Evolutionary conservation across 257 asterid genomes (phyloP), one percentile per base, ranked within the genome.

Genomic region (Salvia hispanica): DNA sequence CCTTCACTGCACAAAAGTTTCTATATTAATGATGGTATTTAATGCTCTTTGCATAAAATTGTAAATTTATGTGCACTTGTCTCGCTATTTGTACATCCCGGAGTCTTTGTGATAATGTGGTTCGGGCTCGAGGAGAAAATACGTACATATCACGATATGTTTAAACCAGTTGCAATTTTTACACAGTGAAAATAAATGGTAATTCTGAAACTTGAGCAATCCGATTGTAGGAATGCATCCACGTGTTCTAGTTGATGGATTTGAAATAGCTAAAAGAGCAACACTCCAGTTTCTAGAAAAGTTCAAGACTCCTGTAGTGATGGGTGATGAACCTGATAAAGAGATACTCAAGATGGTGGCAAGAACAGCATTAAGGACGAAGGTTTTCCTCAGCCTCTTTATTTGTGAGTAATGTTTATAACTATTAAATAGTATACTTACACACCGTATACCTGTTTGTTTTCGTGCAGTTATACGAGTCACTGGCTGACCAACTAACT

Each of bases 311-410:
- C 86, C 90, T 51, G 99, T 86, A 44, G 96, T 91, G 80, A 88
- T 89, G 86, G 98, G 96, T 42, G 83, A 81, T 31, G 96, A 89
- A 58, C 99, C 98, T 44, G 99, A 94, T 78, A 88, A 46, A 84
- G 99, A 94, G 92, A 85, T 91, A 65, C 76, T 94, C 83, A 87
- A 87, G 82, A 94, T 94, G 99, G 96, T 94, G 28, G 99, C 96
- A 44, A 91, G 99, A 79, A 94, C 99, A 54, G 72, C 99, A 2
- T 69, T 94, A 59, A 88, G 99, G 83, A 94, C 99, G 43, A 94
- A 94, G 98, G 99, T 93, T 67, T 43, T 9, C 57, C 61, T 66
- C 71, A 52, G 73, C 64, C 60, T 7, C 51, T 72, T 25, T 52
- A 63, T 69, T 28, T 45, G 55, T 45, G 44, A 9, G 9, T 70